Evolutionary conservation across 345 rosid genomes (phyloP).

Genomic region (Moringa oleifera): DNA sequence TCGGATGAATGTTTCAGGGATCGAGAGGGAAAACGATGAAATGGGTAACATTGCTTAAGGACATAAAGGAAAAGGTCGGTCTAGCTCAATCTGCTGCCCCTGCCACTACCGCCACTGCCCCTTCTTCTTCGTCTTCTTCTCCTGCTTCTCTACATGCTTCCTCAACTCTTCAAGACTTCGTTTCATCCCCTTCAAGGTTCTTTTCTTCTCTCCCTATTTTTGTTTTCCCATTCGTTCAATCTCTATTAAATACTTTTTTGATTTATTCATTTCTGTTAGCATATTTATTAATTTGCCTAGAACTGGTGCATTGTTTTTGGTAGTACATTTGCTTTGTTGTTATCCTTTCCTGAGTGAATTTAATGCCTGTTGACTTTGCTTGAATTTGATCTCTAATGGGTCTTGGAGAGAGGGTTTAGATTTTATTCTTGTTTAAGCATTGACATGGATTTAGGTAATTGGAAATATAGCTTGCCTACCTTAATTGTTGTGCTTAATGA

Average conservation of each 20-base stretch:
- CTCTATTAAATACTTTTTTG: not conserved
- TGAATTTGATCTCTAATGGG: not conserved
- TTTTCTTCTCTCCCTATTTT: constrained; percentile 1
- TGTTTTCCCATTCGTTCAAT: not conserved
- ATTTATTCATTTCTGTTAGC: constrained; percentile 4
- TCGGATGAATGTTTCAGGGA: constrained; percentile 40
- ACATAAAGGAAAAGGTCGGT: constrained; percentile 96
- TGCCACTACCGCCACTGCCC: constrained; percentile 27
- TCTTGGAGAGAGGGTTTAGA: constrained; percentile 8
- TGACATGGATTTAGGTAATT: constrained; percentile 17
- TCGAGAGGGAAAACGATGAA: constrained; percentile 70
- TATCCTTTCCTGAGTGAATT: not conserved
- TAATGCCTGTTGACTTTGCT: constrained; percentile 13
- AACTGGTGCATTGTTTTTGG: not conserved
- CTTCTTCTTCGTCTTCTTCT: constrained; percentile 49
- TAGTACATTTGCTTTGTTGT: constrained; percentile 11
- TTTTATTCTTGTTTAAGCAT: constrained; percentile 1
- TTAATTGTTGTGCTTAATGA: not conserved
- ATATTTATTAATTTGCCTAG: not conserved
- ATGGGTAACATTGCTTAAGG: constrained; percentile 99
- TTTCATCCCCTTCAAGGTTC: constrained; percentile 67
- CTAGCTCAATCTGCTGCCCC: constrained; percentile 70
- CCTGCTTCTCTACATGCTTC: constrained; percentile 40
- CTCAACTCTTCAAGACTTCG: constrained; percentile 31
- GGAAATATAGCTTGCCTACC: not conserved